phyloP scores from a whole-genome alignment of 2,329 filamentous ascomycete species.

The Fusarium falciforme region DNA sequence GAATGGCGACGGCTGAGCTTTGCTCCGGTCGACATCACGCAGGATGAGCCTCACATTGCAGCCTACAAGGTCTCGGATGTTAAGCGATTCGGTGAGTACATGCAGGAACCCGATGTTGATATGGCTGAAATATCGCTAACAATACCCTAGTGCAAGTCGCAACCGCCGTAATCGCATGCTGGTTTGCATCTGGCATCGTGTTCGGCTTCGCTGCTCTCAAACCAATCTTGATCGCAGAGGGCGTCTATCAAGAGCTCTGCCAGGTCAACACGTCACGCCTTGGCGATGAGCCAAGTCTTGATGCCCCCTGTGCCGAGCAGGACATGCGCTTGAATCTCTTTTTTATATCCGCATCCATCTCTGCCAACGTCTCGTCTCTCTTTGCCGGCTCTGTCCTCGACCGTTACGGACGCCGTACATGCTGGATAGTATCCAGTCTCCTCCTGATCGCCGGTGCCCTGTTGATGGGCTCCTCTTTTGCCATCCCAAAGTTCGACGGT shows the following conservation, averaged over 20 bases:
- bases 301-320: slow-evolving; percentile 58
- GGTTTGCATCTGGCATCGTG: slow-evolving; percentile 80
- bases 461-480: slow-evolving; percentile 76
- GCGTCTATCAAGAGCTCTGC: slow-evolving; percentile 76
- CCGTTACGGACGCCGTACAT: slow-evolving; percentile 79
- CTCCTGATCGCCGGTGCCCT: slow-evolving; percentile 75
- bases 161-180: slow-evolving; percentile 76
- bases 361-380: slow-evolving; percentile 85
- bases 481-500: slow-evolving; percentile 74
- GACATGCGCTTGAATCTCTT: slow-evolving; percentile 79
- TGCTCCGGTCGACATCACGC: slow-evolving; percentile 40
- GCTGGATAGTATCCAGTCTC: slow-evolving; percentile 76
- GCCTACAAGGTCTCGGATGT: slow-evolving; percentile 47
- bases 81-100: slow-evolving; percentile 40
- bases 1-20: slow-evolving; percentile 46
- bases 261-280: slow-evolving; percentile 29
- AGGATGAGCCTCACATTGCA: slow-evolving; percentile 43
- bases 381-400: slow-evolving; percentile 88
- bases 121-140: background rate
- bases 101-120: too few species aligned
- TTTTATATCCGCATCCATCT: slow-evolving; percentile 89
- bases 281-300: slow-evolving; percentile 45
- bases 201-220: slow-evolving; percentile 89
- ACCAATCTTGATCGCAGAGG: slow-evolving; percentile 79
- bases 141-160: slow-evolving; percentile 71